Base-by-base conservation (phyloP, 345 rosid species). In the Pistacia vera region DNA sequence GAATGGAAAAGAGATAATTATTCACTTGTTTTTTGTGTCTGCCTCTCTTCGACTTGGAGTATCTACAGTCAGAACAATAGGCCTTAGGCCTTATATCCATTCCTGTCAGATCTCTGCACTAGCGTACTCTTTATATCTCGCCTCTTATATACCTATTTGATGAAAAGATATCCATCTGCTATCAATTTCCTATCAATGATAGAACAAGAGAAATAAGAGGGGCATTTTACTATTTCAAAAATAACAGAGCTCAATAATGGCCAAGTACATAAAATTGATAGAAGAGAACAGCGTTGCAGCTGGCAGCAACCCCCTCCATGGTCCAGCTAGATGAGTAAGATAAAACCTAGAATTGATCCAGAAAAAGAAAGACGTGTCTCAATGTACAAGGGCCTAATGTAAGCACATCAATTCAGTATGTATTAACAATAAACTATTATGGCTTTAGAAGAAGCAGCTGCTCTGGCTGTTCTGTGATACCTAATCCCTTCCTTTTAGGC, bases 51-150 rank as follows among this genome's bases (percentile, higher is more conserved):
- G 81, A 46, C 84, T 87, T 49, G 99, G 99, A 83, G 77, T 78
- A 90, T 95, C 98, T n/a, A 82, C 97, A 22, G 98, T 95, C 30
- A 95, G 79, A 67, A 95, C 95, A 57, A 93, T 86, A 63, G 98
- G 25, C 0, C 25, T 25, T 25, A 25, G 25, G 25, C 98, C 83
- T 87, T 89, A 78, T 79, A 93, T 59, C 98, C 97, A 82, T 81
- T 87, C 66, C 85, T 89, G 70, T 93, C 98, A 77, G 97, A 97
- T 91, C 96, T 90, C 83, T 81, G 85, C 75, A 89, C 90, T 14
- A 93, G 67, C 62, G 73, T 82, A 51, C 86, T 89, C 14, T 97
- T 36, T 61, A 95, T 55, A 67, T 89, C 87, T 2, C 96, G 90
- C 63, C 79, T 84, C 82, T 88, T 93, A 80, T 78, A 83, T 56